Base-by-base conservation (phyloP, 306 rosid genomes). In the Boehmeria nivea region DNA sequence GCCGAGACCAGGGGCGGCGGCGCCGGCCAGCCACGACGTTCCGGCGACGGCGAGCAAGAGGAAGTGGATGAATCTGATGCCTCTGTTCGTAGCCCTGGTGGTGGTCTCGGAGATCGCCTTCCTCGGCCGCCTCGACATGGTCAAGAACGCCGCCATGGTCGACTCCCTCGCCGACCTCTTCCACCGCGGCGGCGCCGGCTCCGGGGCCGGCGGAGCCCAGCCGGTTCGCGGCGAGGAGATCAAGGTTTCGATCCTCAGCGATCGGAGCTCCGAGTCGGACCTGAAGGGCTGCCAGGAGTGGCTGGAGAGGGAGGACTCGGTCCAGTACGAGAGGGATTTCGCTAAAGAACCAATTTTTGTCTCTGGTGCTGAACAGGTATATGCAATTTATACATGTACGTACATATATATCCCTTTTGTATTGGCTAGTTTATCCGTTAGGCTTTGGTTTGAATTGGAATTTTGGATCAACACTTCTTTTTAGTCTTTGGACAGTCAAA, bases 61-160 rank as follows among this genome's bases (percentile, higher is more conserved):
- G 67, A 83, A 54, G 76, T 87, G 95, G 87, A 48, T 69, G 45
- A 81, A 79, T 51, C 55, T 83, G 6, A 65, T 85, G 89, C 87
- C 89, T 55, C 55, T 93, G 0, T 64, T 78, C 12, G 85, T 83
- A 17, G 82, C 81, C 20, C 64, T 93, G 11, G 89, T 87, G 43
- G 95, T 93, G 18, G 31, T 93, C 42, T 85, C 89, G 17, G 95
- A 87, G 83, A 93, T 93, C 77, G 80, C 74, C 46, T 85, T 93
- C 65, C 71, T 93, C 71, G 84, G 88, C 34, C 67, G 81, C 67
- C 87, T 87, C 12, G 95, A 91, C 75, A 63, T 85, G 69, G 84
- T 72, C n/a, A 87, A 87, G 59, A 82, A 91, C 64, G 86, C 79
- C 6, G 81, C 81, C 26, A 48, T 82, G 61, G 86, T 87, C 49